Evolutionary conservation across 306 rosid genomes (phyloP).

Genomic region (Alnus rubra): DNA sequence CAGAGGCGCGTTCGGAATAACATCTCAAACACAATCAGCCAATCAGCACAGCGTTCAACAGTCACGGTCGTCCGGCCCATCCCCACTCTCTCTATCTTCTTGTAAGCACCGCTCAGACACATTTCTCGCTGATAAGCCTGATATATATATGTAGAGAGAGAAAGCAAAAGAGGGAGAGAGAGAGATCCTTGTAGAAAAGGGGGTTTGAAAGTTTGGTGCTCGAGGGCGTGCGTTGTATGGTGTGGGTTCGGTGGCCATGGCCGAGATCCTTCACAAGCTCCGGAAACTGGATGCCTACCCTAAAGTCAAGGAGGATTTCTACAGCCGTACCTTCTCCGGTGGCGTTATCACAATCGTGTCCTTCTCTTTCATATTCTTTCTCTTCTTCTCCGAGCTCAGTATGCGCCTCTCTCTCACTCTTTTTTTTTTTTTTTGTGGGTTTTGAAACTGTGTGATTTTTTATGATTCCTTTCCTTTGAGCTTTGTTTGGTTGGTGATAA

Average conservation of each 20-base stretch:
- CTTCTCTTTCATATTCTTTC: conserved; percentile 65
- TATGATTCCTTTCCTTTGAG: not conserved
- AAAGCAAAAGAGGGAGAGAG: too few relatives aligned
- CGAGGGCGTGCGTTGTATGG: not conserved
- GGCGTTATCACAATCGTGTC: conserved; percentile 81
- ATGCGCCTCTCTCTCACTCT: conserved; percentile 21
- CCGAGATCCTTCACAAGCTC: conserved; percentile 58
- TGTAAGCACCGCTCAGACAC: too few relatives aligned
- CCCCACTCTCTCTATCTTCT: too few relatives aligned
- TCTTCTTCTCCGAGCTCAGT: conserved; percentile 88
- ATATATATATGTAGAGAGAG: too few relatives aligned
- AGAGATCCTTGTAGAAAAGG: too few relatives aligned
- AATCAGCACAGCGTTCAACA: too few relatives aligned
- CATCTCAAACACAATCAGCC: too few relatives aligned
- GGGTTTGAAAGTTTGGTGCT: conserved; percentile 21
- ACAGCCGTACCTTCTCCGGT: conserved; percentile 81
- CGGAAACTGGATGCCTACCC: conserved; percentile 93
- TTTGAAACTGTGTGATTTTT: conserved; percentile 3
- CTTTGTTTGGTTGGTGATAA: not conserved
- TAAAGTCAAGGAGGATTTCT: conserved; percentile 90
- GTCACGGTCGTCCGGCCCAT: too few relatives aligned
- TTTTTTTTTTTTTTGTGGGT: not conserved
- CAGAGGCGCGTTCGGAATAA: too few relatives aligned
- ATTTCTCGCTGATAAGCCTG: too few relatives aligned
- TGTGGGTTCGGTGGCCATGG: conserved; percentile 47